Percentiles rank a stretch among this genome's conserved stretches.
Evolutionary conservation across 345 rosid species (phyloP).

Genomic region (Syzygium jambos): DNA sequence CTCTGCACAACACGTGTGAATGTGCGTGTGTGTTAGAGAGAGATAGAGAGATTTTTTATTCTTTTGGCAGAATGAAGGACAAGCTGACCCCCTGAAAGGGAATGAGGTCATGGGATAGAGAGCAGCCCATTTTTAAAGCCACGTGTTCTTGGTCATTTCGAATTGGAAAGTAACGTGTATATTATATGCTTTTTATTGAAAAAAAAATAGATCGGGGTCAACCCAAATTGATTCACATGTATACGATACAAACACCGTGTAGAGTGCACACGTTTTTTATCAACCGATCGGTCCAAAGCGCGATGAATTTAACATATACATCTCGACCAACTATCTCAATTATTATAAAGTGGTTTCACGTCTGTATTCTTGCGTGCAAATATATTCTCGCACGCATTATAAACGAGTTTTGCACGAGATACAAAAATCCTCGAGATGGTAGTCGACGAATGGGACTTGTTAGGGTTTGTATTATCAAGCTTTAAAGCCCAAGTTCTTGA

Average conservation of each 20-base stretch:
- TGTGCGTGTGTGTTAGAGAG: background rate
- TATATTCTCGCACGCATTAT: background rate
- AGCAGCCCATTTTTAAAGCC: background rate
- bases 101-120: background rate
- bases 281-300: background rate
- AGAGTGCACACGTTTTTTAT: background rate
- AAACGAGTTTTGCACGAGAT: background rate
- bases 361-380: background rate
- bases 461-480: background rate
- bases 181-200: background rate
- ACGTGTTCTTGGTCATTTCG: background rate
- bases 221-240: background rate
- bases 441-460: background rate
- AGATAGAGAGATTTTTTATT: background rate
- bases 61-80: background rate
- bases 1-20: background rate
- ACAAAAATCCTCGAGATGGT: background rate
- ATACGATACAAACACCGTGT: background rate
- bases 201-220: background rate
- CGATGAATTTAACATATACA: background rate
- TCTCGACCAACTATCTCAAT: background rate
- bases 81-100: background rate
- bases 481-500: background rate
- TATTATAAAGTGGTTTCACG: background rate
- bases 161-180: background rate